Evolutionary conservation across 768 basidiomycete species (phyloP).

Genomic region (Trametes cingulata): DNA sequence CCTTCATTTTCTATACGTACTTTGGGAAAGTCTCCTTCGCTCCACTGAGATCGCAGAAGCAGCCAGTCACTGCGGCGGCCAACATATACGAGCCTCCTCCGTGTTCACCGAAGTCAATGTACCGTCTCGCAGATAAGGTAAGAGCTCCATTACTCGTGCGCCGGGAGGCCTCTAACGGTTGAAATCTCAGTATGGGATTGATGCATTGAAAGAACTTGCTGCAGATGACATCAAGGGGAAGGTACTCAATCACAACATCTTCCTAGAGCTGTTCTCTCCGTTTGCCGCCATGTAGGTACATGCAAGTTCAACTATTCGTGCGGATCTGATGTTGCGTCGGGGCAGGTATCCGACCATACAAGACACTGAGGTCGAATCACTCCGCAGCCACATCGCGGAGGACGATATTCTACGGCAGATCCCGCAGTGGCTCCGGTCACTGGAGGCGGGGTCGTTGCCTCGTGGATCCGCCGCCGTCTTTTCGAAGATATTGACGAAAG

Average conservation of each 20-base stretch:
- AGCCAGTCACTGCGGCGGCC: neutral
- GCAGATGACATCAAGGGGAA: conserved; percentile 17
- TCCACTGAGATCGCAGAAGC: conserved; percentile 15
- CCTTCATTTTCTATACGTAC: conserved; percentile 27
- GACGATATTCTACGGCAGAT: neutral
- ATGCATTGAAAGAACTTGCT: conserved; percentile 17
- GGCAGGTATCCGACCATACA: neutral
- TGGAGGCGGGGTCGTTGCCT: neutral
- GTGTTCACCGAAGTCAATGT: conserved; percentile 32
- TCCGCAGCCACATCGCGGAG: neutral
- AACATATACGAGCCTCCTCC: neutral
- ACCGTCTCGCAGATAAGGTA: conserved; percentile 27
- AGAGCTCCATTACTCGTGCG: neutral
- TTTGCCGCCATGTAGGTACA: conserved; percentile 16
- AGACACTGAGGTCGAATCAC: neutral
- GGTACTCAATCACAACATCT: conserved; percentile 22
- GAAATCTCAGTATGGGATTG: conserved; percentile 14
- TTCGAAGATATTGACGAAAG: neutral
- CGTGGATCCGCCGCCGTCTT: neutral
- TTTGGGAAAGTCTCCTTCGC: conserved; percentile 19
- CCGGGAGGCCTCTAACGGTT: too few species aligned
- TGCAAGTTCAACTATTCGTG: neutral
- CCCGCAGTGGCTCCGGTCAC: neutral
- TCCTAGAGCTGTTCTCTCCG: conserved; percentile 25
- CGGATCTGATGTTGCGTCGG: neutral